Evolutionary conservation across 2,329 filamentous ascomycete genomes (phyloP).

Genomic region (Paracoccidioides lutzii): DNA sequence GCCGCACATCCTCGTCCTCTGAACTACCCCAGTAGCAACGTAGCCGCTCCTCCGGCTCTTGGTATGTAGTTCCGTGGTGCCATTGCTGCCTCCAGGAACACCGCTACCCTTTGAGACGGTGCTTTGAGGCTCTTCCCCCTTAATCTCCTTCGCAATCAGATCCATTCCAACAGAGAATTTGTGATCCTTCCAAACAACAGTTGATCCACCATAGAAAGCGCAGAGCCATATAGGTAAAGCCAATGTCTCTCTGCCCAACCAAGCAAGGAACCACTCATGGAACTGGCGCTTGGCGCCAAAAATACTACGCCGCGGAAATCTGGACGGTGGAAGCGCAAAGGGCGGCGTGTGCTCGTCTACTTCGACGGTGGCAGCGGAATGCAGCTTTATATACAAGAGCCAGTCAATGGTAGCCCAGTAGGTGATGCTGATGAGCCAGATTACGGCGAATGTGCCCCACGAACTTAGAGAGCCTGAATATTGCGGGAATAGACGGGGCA

Average conservation of each 20-base stretch:
- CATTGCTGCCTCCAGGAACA: background rate
- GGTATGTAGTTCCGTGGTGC: background rate
- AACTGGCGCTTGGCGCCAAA: constrained; percentile 44
- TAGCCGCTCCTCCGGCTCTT: background rate
- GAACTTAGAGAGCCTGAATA: constrained; percentile 44
- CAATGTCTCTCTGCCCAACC: constrained; percentile 70
- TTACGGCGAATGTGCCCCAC: constrained; percentile 51
- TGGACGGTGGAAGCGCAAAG: constrained; percentile 49
- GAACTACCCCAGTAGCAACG: background rate
- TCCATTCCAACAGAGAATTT: constrained; percentile 71
- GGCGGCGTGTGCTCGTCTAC: constrained; percentile 58
- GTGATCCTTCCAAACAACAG: constrained; percentile 75
- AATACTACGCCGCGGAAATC: constrained; percentile 12
- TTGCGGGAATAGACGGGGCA: constrained; percentile 47
- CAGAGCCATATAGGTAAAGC: constrained; percentile 82
- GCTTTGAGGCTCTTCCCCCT: background rate
- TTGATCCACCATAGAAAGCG: constrained; percentile 79
- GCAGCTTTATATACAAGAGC: constrained; percentile 58
- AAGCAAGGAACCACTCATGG: constrained; percentile 61
- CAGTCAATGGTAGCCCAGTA: constrained; percentile 68
- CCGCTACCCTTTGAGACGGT: background rate
- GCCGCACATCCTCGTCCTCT: background rate
- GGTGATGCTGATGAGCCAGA: constrained; percentile 54
- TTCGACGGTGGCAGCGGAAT: constrained; percentile 58
- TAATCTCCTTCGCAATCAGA: constrained; percentile 57